phyloP scores from a whole-genome alignment of 2,329 filamentous ascomycete species.

The Cadophora sp. region DNA sequence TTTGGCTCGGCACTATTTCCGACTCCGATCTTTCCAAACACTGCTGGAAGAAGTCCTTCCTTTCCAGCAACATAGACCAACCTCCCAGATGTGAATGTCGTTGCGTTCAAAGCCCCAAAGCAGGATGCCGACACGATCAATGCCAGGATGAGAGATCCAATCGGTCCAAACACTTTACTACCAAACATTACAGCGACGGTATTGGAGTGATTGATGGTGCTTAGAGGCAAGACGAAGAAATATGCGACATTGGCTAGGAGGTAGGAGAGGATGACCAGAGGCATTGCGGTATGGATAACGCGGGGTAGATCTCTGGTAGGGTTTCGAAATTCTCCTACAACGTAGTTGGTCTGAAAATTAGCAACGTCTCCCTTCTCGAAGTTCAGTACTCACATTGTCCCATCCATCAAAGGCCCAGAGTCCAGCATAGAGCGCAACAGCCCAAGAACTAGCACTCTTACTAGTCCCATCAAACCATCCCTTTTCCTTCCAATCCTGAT shows the following conservation, averaged over 20 bases:
- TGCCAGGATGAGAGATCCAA: slow-evolving; percentile 83
- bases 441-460: slow-evolving; percentile 82
- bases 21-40: slow-evolving; percentile 86
- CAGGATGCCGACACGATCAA: slow-evolving; percentile 90
- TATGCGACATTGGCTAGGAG: slow-evolving; percentile 92
- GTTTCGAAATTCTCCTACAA: slow-evolving; percentile 95
- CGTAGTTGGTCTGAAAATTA: slow-evolving; percentile 83
- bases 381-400: slow-evolving; percentile 79
- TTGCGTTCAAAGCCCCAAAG: slow-evolving; percentile 93
- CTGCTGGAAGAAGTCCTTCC: slow-evolving; percentile 85
- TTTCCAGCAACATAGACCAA: slow-evolving; percentile 94
- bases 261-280: slow-evolving; percentile 89
- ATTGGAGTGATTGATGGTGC: slow-evolving; percentile 83
- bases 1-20: slow-evolving; percentile 50
- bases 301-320: slow-evolving; percentile 87
- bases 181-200: slow-evolving; percentile 97
- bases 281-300: slow-evolving; percentile 96
- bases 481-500: slow-evolving; percentile 83
- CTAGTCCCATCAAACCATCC: slow-evolving; percentile 91
- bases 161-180: slow-evolving; percentile 83
- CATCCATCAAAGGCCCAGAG: slow-evolving; percentile 98
- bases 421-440: slow-evolving; percentile 91
- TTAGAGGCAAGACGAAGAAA: slow-evolving; percentile 87
- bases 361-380: slow-evolving; percentile 1
- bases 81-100: slow-evolving; percentile 89